A percentile compares a stretch with the other conserved stretches of the same genome.
Evolutionary conservation across 768 basidiomycete genomes (phyloP).

Genomic region (Mycena metata): DNA sequence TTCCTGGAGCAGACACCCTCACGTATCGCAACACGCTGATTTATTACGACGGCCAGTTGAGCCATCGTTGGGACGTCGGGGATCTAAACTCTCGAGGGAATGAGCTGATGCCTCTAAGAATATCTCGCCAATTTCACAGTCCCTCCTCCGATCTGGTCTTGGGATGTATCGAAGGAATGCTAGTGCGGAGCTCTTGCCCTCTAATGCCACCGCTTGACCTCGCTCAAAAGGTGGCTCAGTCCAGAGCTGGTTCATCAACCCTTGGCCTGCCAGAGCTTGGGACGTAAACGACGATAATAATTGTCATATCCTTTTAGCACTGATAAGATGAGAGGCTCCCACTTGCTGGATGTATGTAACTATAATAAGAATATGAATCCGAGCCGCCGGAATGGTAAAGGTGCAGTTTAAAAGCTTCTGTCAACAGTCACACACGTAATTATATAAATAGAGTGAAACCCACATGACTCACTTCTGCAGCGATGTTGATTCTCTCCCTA

Average conservation of each 20-base stretch:
- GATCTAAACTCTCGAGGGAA: neutral
- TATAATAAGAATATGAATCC: too few relatives aligned
- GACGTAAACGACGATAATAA: too few relatives aligned
- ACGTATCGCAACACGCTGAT: slow-evolving; percentile 23
- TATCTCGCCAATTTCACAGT: slow-evolving; percentile 11
- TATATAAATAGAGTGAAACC: too few relatives aligned
- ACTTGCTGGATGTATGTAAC: too few relatives aligned
- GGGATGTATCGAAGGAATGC: slow-evolving; percentile 18
- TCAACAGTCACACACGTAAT: too few relatives aligned
- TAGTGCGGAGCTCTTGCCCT: neutral
- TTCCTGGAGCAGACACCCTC: neutral
- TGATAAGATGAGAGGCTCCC: too few relatives aligned
- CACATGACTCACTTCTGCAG: slow-evolving; percentile 1
- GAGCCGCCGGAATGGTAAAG: too few relatives aligned
- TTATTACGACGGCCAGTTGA: slow-evolving; percentile 12
- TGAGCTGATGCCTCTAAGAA: slow-evolving; percentile 10
- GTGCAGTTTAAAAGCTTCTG: too few relatives aligned
- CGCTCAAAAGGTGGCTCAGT: slow-evolving; percentile 12
- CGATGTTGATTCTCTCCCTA: neutral
- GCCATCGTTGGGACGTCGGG: neutral
- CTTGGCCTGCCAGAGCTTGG: too few relatives aligned
- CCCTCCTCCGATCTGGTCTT: slow-evolving; percentile 16
- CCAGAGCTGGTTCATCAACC: neutral
- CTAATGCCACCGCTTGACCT: neutral
- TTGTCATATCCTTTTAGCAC: too few relatives aligned